A percentile compares a stretch with the other conserved stretches of the same genome.
Conservation (phyloP, 345 rosid species). For the Gossypium mustelinum region DNA sequence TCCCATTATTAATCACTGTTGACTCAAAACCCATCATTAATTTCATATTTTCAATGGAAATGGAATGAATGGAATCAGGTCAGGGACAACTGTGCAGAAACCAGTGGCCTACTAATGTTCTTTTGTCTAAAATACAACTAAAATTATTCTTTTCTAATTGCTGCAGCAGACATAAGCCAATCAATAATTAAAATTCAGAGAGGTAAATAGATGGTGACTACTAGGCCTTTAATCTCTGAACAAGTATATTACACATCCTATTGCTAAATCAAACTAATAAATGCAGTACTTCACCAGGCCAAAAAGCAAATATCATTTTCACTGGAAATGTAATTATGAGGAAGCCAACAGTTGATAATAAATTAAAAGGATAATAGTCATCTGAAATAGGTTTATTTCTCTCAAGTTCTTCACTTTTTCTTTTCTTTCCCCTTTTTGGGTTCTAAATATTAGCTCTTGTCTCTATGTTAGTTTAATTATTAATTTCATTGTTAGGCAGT, state of each 20-base stretch:
- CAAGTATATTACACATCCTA: neutral
- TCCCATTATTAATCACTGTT: slow-evolving; percentile 17
- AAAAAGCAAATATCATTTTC: too few relatives aligned
- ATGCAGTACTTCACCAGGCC: too few relatives aligned
- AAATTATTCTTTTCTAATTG: slow-evolving; percentile 20
- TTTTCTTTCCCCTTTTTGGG: neutral
- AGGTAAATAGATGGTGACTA: slow-evolving; percentile 16
- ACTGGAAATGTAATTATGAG: too few relatives aligned
- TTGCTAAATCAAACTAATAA: too few relatives aligned
- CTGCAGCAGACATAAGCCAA: slow-evolving; percentile 23
- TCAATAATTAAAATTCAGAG: slow-evolving; percentile 33
- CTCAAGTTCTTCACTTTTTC: neutral
- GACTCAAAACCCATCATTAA: neutral
- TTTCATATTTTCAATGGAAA: neutral
- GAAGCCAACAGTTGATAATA: neutral
- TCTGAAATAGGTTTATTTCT: neutral
- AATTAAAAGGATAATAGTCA: neutral
- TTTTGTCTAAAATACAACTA: neutral
- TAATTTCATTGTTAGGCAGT: neutral
- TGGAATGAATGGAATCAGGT: neutral
- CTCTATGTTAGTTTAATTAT: neutral
- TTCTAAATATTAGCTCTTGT: neutral
- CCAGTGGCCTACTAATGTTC: slow-evolving; percentile 2
- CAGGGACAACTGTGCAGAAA: slow-evolving; percentile 22
- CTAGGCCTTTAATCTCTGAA: slow-evolving; percentile 20